Percentiles rank a stretch among this genome's conserved stretches.
Conservation (phyloP, 306 rosid genomes). For the Morella rubra region DNA sequence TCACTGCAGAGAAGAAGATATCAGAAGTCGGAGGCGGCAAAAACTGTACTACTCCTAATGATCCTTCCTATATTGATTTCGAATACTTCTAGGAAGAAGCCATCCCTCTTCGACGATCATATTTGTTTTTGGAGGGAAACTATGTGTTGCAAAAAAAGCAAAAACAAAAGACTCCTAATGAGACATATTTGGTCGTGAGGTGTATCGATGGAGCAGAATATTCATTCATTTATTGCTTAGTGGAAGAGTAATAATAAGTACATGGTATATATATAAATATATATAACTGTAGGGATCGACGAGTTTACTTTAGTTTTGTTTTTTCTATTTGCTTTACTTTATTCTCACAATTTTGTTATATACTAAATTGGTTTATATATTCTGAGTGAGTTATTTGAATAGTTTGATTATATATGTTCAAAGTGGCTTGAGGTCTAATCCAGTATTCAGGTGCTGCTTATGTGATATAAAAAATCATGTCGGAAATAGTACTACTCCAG, state of each 20-base stretch:
- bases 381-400: not conserved
- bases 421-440: not conserved
- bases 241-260: not conserved
- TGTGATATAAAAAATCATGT: not conserved
- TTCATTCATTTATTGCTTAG: conserved; percentile 1
- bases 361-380: not conserved
- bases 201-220: not conserved
- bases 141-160: conserved; percentile 26
- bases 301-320: not conserved
- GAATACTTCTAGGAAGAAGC: conserved; percentile 43
- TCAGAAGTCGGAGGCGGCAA: conserved; percentile 13
- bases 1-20: conserved; percentile 26
- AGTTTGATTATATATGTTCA: not conserved
- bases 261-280: too few relatives aligned
- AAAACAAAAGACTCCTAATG: conserved; percentile 10
- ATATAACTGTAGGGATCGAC: not conserved
- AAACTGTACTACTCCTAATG: conserved; percentile 8
- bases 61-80: conserved; percentile 38
- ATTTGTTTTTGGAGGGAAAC: conserved; percentile 5
- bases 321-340: not conserved
- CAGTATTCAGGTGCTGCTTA: not conserved
- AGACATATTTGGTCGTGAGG: not conserved
- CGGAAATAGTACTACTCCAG: not conserved
- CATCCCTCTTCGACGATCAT: not conserved
- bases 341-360: too few relatives aligned